phyloP scores from a whole-genome alignment of 345 rosid genomes.

The Eucalyptus coolabah region DNA sequence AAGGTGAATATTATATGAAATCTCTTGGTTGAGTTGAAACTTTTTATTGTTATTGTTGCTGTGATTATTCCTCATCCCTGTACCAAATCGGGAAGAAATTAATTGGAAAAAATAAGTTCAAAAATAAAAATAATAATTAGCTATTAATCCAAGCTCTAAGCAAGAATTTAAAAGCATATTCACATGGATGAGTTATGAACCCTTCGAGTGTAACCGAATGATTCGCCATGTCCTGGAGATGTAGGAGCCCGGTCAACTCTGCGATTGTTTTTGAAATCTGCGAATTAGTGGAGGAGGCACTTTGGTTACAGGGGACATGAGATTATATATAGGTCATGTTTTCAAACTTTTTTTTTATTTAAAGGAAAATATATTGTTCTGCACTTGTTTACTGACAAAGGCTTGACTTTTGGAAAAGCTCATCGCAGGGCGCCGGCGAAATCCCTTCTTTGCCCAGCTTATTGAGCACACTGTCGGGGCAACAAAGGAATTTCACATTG shows the following conservation, averaged over 20 bases:
- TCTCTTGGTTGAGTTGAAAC: not conserved
- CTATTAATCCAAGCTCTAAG: accelerated
- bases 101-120: too few species aligned
- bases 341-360: not conserved
- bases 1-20: not conserved
- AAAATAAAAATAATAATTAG: not conserved
- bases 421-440: too few species aligned
- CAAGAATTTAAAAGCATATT: not conserved
- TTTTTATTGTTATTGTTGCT: accelerated
- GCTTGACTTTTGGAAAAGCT: not conserved
- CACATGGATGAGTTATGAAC: not conserved
- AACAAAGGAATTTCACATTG: too few species aligned
- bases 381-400: too few species aligned
- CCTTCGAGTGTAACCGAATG: not conserved
- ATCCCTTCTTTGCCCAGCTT: too few species aligned
- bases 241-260: not conserved
- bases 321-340: not conserved
- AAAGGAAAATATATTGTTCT: accelerated
- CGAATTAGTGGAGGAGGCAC: not conserved
- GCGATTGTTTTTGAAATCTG: not conserved
- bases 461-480: too few species aligned
- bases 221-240: not conserved
- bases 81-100: accelerated
- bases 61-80: not conserved
- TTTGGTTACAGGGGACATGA: not conserved